Conservation (phyloP, 2,329 filamentous ascomycete species). For the Monosporascus sp. region DNA sequence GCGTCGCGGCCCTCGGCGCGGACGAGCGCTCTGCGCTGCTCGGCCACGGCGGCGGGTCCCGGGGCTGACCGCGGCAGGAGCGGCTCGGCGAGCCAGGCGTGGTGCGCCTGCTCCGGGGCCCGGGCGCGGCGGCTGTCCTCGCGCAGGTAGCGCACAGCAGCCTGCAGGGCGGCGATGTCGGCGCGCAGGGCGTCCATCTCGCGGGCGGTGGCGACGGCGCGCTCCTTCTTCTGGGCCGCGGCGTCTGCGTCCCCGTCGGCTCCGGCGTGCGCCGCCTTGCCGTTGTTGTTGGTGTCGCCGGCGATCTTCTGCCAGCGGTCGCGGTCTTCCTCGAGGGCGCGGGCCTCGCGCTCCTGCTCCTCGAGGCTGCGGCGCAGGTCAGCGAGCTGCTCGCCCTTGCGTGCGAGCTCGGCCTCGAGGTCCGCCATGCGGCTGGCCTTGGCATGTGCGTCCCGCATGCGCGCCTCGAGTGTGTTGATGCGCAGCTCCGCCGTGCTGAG, state of each 20-base stretch:
- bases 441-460: slow-evolving; percentile 77
- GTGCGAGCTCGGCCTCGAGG: slow-evolving; percentile 55
- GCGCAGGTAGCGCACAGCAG: slow-evolving; percentile 61
- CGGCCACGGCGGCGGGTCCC: slow-evolving; percentile 41
- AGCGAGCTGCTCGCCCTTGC: slow-evolving; percentile 43
- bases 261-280: slow-evolving; percentile 37
- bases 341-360: slow-evolving; percentile 62
- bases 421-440: slow-evolving; percentile 66
- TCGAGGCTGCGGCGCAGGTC: slow-evolving; percentile 60
- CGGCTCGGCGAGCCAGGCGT: slow-evolving; percentile 62
- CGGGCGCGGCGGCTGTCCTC: slow-evolving; percentile 62
- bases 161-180: slow-evolving; percentile 60
- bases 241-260: slow-evolving; percentile 41
- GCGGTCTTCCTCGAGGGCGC: slow-evolving; percentile 57
- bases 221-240: slow-evolving; percentile 50
- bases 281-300: slow-evolving; percentile 44
- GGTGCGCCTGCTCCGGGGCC: slow-evolving; percentile 46
- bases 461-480: slow-evolving; percentile 85
- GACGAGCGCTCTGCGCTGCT: slow-evolving; percentile 56
- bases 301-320: slow-evolving; percentile 69
- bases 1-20: slow-evolving; percentile 58
- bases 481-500: slow-evolving; percentile 85
- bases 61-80: slow-evolving; percentile 39
- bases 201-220: slow-evolving; percentile 62
- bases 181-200: slow-evolving; percentile 69